Evolutionary conservation across 2,329 filamentous ascomycete species (phyloP).

Genomic region (Talaromyces sp.): DNA sequence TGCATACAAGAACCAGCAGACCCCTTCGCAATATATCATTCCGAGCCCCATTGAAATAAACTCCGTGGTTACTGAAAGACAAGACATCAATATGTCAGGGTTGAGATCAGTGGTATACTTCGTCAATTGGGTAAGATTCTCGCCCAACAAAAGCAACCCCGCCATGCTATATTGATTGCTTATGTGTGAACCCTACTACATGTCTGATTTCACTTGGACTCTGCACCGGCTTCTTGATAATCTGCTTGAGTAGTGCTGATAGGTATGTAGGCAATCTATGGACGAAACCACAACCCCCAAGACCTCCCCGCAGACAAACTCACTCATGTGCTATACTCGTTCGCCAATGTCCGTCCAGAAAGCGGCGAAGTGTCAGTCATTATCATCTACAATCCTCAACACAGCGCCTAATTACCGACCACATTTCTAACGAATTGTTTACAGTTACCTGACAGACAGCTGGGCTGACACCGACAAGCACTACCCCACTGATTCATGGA

Average conservation of each 20-base stretch:
- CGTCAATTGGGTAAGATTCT: conserved; percentile 42
- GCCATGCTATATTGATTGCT: neutral
- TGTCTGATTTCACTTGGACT: neutral
- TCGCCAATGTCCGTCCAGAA: conserved; percentile 77
- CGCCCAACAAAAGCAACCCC: neutral
- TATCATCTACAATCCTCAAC: neutral
- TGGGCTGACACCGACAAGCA: conserved; percentile 68
- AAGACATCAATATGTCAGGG: conserved; percentile 18
- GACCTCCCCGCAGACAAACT: conserved; percentile 75
- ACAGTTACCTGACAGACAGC: conserved; percentile 57
- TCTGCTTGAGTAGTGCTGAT: neutral
- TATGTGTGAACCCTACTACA: neutral
- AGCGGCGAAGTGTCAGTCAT: conserved; percentile 68
- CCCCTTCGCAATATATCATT: neutral
- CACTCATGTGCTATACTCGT: conserved; percentile 83
- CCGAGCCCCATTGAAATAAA: neutral
- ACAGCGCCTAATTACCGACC: neutral
- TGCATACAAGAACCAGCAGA: neutral
- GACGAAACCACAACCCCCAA: conserved; percentile 74
- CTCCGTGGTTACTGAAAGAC: neutral
- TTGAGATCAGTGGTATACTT: conserved; percentile 41
- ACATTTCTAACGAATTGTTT: neutral
- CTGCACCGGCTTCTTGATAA: neutral
- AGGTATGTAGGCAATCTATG: conserved; percentile 68
- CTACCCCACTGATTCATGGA: conserved; percentile 64